Conservation (phyloP, 192 early-diverging fungal genomes). For the Geosiphon pyriformis region DNA sequence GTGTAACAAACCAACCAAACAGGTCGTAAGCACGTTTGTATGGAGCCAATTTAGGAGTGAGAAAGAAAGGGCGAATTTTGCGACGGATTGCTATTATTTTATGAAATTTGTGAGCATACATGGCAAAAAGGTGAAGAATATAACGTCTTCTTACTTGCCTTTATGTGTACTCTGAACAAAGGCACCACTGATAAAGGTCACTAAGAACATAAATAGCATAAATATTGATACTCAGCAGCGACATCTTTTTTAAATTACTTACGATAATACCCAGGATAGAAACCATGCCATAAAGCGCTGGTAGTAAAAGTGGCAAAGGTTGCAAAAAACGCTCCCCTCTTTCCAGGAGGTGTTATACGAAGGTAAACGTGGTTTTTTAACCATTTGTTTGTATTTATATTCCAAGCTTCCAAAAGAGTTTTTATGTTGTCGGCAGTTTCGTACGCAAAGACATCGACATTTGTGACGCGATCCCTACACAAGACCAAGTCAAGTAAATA, state of each 20-base stretch:
- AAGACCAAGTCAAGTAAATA: background rate
- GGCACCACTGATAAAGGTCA: constrained; percentile 60
- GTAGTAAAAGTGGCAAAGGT: constrained; percentile 73
- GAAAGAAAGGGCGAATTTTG: constrained; percentile 55
- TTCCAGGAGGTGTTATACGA: constrained; percentile 47
- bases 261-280: constrained; percentile 80
- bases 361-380: constrained; percentile 81
- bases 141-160: constrained; percentile 19
- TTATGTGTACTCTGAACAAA: constrained; percentile 53
- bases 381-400: constrained; percentile 86
- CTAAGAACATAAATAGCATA: constrained; percentile 13
- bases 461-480: constrained; percentile 50
- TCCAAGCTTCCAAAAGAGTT: constrained; percentile 78
- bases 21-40: constrained; percentile 63
- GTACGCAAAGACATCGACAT: constrained; percentile 67
- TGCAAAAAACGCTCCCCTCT: constrained; percentile 52
- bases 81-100: constrained; percentile 47
- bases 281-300: constrained; percentile 95
- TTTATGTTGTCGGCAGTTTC: constrained; percentile 78
- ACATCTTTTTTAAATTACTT: constrained; percentile 31
- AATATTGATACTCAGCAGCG: background rate
- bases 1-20: constrained; percentile 61
- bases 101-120: constrained; percentile 20
- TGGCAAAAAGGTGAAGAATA: constrained; percentile 34
- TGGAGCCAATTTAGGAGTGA: constrained; percentile 29